A percentile compares a stretch with the other conserved stretches of the same genome.
These are phyloP conservation scores for Nannochloropsis salina DNA, from an alignment of 108 stramenopile genomes.

Conservation along the genomic window DNA sequence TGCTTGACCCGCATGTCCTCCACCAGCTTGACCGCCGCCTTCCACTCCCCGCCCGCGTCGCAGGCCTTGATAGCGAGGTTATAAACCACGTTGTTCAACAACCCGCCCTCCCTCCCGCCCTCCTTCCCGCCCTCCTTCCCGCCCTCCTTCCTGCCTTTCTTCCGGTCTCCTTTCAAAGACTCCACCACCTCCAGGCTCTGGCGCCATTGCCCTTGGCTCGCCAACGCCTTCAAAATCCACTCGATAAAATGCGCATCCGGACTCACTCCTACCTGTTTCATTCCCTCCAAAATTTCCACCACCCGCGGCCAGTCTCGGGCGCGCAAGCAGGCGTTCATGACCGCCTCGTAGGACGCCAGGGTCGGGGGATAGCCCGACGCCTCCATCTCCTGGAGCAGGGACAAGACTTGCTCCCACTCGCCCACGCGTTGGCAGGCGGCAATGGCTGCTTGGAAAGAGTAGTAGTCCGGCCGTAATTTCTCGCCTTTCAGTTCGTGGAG, in stretches of 20 bases:
- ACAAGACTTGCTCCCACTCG: constrained; percentile 29
- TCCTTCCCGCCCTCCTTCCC: background rate
- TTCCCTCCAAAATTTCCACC: background rate
- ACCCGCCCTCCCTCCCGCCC: constrained; percentile 12
- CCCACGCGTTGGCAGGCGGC: constrained; percentile 30
- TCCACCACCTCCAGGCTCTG: background rate
- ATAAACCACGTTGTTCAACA: constrained; percentile 28
- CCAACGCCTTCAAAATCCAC: constrained; percentile 8
- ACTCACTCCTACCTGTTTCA: background rate
- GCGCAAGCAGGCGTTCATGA: background rate
- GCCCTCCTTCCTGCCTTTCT: background rate
- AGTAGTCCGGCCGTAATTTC: background rate
- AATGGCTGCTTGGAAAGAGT: constrained; percentile 23
- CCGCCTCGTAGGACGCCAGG: background rate
- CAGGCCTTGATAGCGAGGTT: constrained; percentile 41
- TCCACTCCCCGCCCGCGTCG: constrained; percentile 25
- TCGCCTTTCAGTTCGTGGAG: constrained; percentile 18
- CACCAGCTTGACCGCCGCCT: constrained; percentile 26
- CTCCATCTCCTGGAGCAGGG: constrained; percentile 27
- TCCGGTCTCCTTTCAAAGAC: background rate
- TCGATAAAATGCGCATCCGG: background rate
- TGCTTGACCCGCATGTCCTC: constrained; percentile 32
- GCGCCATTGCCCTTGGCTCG: background rate
- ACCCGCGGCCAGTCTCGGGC: background rate
- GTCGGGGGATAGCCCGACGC: constrained; percentile 23